phyloP scores from a whole-genome alignment of 306 rosid species.

The Morella rubra region DNA sequence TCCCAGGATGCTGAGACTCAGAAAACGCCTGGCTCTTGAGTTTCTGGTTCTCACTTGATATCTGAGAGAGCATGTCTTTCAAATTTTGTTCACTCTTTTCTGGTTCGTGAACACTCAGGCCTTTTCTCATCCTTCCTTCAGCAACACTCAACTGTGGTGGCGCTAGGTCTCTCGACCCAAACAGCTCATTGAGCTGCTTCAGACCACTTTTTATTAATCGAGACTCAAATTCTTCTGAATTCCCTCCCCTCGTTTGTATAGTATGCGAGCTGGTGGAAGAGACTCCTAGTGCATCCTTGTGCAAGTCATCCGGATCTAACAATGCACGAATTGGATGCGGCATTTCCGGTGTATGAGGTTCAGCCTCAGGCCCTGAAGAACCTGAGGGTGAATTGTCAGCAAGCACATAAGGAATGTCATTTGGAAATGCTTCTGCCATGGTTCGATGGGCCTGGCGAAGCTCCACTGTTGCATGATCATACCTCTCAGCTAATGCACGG shows the following conservation, averaged over 20 bases:
- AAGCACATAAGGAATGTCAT: constrained; percentile 58
- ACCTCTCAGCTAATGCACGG: constrained; percentile 98
- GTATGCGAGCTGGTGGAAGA: constrained; percentile 41
- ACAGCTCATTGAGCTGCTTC: constrained; percentile 63
- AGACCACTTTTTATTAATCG: constrained; percentile 64
- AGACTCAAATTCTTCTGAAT: constrained; percentile 36
- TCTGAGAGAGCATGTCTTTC: constrained; percentile 32
- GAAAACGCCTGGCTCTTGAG: constrained; percentile 37
- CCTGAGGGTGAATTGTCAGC: constrained; percentile 64
- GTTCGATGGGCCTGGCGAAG: constrained; percentile 92
- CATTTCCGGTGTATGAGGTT: constrained; percentile 59
- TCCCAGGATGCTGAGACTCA: constrained; percentile 50
- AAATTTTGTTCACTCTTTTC: constrained; percentile 27
- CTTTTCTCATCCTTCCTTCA: constrained; percentile 26
- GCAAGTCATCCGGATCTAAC: constrained; percentile 50
- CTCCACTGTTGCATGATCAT: constrained; percentile 94
- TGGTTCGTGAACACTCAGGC: constrained; percentile 14
- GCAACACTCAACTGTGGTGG: constrained; percentile 23
- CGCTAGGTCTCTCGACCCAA: constrained; percentile 33
- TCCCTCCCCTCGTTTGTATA: constrained; percentile 39
- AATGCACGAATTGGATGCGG: constrained; percentile 51
- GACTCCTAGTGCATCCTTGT: constrained; percentile 48
- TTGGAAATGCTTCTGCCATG: constrained; percentile 91
- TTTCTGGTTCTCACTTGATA: constrained; percentile 48
- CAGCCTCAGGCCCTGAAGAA: constrained; percentile 54